Base-by-base conservation (phyloP, 129 eudicot genomes). In the Cynara cardunculus region DNA sequence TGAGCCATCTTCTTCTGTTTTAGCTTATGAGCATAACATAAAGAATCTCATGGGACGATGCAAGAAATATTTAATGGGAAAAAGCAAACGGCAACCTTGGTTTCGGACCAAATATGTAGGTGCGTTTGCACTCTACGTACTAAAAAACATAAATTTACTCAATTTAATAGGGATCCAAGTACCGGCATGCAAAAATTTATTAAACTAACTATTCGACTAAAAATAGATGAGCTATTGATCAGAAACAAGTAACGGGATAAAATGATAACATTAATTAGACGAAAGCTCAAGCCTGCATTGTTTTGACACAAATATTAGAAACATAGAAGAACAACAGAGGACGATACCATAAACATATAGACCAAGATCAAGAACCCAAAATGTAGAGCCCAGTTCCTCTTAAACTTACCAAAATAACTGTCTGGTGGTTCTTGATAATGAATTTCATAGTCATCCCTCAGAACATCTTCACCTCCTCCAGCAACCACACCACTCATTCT, bases 401-500 rank as follows among this genome's bases (percentile, higher is more conserved):
- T 93, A 71, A 93, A 93, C 88, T 93, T 90, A 19, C 94, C 94
- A 76, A 93, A 93, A 78, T 93, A 93, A 81, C 91, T 91, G 85
- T 93, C 98, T 68, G 96, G 98, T 28, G 98, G 98, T 73, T 93
- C 98, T 84, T 93, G 96, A 84, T 93, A 93, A 76, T 88, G 86
- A 11, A 91, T 86, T 86, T 93, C 98, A 68, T 86, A 86, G 66
- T 90, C 96, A 72, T 91, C 98, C 78, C 89, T 88, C 22, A 74
- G 44, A 27, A 84, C 86, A 25, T 80, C 94, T 72, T 68, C 90
- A 11, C 82, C 88, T 0, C 62, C 88, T 0, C 80, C 87, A 26
- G 41, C 87, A 25, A 49, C 87, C 41, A 70, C 87, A 44, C 80
- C 73, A 7, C 75, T 70, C 70, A 80, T 70, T 22, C 89, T 73